Conservation (phyloP, 106 monocot species). For the Dendrobium officinale region DNA sequence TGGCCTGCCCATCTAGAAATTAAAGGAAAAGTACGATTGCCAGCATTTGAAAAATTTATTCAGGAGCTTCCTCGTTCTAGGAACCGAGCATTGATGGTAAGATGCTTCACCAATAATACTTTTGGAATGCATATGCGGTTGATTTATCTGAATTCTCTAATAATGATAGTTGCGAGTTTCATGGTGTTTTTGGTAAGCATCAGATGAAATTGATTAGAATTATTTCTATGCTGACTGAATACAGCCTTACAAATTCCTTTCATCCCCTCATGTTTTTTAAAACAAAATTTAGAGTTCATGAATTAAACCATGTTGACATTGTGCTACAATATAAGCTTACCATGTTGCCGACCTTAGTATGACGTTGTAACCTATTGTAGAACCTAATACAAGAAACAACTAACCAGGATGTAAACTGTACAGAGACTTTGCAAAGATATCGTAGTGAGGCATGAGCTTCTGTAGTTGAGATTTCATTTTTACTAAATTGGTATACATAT, state of each 20-base stretch:
- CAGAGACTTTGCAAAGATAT: not conserved
- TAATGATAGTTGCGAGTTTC: not conserved
- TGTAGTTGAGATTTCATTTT: not conserved
- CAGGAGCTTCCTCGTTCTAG: slow-evolving; percentile 82
- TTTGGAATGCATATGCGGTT: not conserved
- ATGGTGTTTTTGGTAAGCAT: not conserved
- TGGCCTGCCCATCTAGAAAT: slow-evolving; percentile 65
- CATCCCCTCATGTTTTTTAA: not conserved
- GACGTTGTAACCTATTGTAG: too few relatives aligned
- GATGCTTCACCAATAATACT: not conserved
- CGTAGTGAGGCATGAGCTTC: not conserved
- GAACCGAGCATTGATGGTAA: slow-evolving; percentile 67
- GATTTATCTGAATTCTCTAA: not conserved
- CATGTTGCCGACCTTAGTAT: not conserved
- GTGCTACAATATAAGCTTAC: not conserved
- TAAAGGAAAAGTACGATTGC: slow-evolving; percentile 72
- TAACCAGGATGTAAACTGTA: not conserved
- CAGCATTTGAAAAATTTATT: slow-evolving; percentile 83
- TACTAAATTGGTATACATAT: not conserved
- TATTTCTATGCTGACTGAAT: not conserved
- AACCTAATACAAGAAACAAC: not conserved
- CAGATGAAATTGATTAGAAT: not conserved
- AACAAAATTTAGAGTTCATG: not conserved
- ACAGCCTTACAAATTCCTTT: not conserved
- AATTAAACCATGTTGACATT: not conserved